A percentile compares a stretch with the other conserved stretches of the same genome.
Evolutionary conservation across 179 eudicot genomes (phyloP).

Genomic region (Corrigiola litoralis): DNA sequence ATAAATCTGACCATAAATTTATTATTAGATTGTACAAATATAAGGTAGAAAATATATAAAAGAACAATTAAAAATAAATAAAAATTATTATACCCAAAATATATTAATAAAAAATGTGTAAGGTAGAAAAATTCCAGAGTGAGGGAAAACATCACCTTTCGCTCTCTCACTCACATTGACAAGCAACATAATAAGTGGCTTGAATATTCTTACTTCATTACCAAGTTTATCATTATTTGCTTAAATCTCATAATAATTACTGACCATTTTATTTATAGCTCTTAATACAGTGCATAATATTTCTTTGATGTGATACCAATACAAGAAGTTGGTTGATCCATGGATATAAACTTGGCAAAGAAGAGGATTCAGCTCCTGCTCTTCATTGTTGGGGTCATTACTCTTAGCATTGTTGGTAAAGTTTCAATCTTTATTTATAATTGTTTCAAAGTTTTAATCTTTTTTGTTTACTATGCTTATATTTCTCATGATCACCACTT

Average conservation of each 20-base stretch:
- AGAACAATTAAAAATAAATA: no score
- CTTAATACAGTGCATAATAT: background rate
- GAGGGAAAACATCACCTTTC: no score
- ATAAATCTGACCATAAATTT: no score
- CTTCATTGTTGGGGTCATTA: slow-evolving; percentile 49
- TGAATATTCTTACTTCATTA: background rate
- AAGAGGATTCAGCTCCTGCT: slow-evolving; percentile 50
- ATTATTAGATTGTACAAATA: no score
- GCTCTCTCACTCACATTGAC: background rate
- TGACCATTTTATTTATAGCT: background rate
- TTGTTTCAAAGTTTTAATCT: background rate
- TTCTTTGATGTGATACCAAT: background rate
- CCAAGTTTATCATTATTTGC: background rate
- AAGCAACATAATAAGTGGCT: background rate
- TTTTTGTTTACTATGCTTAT: background rate
- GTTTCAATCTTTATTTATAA: background rate
- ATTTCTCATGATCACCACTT: background rate
- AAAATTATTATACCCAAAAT: no score
- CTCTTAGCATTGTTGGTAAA: slow-evolving; percentile 70
- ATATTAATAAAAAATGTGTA: no score
- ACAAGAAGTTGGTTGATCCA: slow-evolving; percentile 9
- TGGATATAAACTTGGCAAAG: slow-evolving; percentile 57
- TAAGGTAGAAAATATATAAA: no score
- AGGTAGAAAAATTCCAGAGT: no score
- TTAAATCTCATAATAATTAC: background rate